These are phyloP conservation scores for Tolypocladium ophioglossoides DNA, from an alignment of 2,329 filamentous ascomycete species.

Conservation along the genomic window DNA sequence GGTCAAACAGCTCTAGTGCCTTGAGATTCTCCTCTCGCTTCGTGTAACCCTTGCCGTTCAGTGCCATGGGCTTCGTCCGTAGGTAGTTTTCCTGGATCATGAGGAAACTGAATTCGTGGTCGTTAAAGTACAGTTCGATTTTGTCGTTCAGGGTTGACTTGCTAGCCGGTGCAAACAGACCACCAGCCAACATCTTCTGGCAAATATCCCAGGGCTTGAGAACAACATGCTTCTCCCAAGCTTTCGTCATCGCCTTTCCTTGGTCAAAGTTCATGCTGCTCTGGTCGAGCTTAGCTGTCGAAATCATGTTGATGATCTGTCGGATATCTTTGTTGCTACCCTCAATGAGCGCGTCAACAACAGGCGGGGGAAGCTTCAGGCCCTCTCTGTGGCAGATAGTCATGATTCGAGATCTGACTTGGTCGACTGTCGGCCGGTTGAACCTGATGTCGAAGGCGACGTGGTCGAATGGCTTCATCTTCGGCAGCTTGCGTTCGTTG, in stretches of 20 bases:
- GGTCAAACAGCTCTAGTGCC: slow-evolving; percentile 73
- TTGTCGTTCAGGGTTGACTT: slow-evolving; percentile 91
- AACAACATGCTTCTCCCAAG: slow-evolving; percentile 96
- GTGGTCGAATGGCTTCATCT: slow-evolving; percentile 97
- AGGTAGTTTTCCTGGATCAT: slow-evolving; percentile 99
- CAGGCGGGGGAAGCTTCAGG: slow-evolving; percentile 69
- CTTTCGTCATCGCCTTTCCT: slow-evolving; percentile 88
- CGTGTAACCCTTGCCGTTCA: slow-evolving; percentile 43
- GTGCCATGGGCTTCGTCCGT: slow-evolving; percentile 61
- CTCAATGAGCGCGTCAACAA: slow-evolving; percentile 89
- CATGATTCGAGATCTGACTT: slow-evolving; percentile 84
- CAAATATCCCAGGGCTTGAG: slow-evolving; percentile 98
- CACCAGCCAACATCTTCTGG: slow-evolving; percentile 78
- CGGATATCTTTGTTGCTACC: slow-evolving; percentile 93
- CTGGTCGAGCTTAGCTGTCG: slow-evolving; percentile 83
- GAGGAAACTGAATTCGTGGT: slow-evolving; percentile 92
- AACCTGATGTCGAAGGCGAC: slow-evolving; percentile 80
- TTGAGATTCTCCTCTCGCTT: slow-evolving; percentile 67
- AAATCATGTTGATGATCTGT: slow-evolving; percentile 98
- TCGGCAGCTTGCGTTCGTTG: slow-evolving; percentile 84
- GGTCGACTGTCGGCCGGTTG: slow-evolving; percentile 78
- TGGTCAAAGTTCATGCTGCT: slow-evolving; percentile 71
- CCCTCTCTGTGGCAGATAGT: slow-evolving; percentile 92
- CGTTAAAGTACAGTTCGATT: slow-evolving; percentile 97
- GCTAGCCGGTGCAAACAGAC: slow-evolving; percentile 74